Conservation (phyloP, 2,329 filamentous ascomycete genomes). For the Rasamsonia emersonii region DNA sequence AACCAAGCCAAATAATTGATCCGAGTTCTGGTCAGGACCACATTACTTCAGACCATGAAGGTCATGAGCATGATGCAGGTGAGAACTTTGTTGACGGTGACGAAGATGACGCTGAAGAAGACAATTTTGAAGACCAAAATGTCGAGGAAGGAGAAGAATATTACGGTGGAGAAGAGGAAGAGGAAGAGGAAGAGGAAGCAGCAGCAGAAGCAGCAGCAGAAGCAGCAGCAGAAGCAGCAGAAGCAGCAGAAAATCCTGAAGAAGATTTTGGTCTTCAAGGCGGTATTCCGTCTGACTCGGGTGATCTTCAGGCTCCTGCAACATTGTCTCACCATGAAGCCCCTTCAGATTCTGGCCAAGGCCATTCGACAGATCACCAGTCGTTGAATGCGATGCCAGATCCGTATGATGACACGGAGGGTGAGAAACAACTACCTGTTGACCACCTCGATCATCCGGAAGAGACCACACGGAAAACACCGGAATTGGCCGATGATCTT, state of each 20-base stretch:
- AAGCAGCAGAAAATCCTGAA: too few species aligned
- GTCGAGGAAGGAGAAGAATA: too few species aligned
- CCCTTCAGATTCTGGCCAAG: background rate
- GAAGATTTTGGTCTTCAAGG: too few species aligned
- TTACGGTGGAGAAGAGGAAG: too few species aligned
- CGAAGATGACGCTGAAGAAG: slow-evolving; percentile 9
- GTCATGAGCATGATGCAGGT: slow-evolving; percentile 4
- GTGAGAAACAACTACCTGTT: background rate
- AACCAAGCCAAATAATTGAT: slow-evolving; percentile 9
- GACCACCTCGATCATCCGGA: slow-evolving; percentile 1
- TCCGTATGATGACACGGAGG: background rate
- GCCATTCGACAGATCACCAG: background rate
- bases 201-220: too few species aligned
- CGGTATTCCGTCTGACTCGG: too few species aligned
- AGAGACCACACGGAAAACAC: slow-evolving; percentile 9
- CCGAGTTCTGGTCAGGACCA: background rate
- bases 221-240: too few species aligned
- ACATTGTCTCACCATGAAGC: background rate
- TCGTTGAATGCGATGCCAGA: slow-evolving; percentile 1
- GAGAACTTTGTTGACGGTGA: slow-evolving; percentile 3
- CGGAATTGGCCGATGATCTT: slow-evolving; percentile 17
- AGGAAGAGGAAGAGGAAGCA: too few species aligned
- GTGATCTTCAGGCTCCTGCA: too few species aligned
- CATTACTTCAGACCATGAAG: slow-evolving; percentile 3
- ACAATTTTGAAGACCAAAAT: slow-evolving; percentile 7